Conservation (phyloP, 1,284 basidiomycete species). For the Marasmius fiardii region DNA sequence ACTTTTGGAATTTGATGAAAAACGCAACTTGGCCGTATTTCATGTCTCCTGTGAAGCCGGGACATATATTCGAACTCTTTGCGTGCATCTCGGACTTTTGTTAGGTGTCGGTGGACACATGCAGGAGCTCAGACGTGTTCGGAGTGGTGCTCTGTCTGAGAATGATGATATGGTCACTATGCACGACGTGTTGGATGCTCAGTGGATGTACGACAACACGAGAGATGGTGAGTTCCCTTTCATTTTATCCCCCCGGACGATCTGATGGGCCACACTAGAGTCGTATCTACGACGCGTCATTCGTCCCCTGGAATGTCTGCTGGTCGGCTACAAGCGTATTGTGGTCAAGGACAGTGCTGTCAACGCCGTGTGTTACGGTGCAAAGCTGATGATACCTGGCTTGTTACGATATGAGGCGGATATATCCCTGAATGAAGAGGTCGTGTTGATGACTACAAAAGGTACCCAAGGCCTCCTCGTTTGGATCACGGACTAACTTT, state of each 20-base stretch:
- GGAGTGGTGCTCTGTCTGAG: constrained; percentile 95
- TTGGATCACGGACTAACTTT: constrained; percentile 10
- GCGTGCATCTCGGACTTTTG: constrained; percentile 94
- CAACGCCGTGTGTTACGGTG: constrained; percentile 99
- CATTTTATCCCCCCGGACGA: background rate
- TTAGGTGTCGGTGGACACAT: constrained; percentile 99
- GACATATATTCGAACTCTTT: constrained; percentile 97
- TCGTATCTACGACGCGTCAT: constrained; percentile 96
- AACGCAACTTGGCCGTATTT: constrained; percentile 95
- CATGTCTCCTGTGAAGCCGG: constrained; percentile 99
- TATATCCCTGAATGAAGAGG: constrained; percentile 95
- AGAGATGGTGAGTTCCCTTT: constrained; percentile 73
- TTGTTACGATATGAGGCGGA: constrained; percentile 95
- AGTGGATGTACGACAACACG: constrained; percentile 99
- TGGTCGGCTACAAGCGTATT: constrained; percentile 97
- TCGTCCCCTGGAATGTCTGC: constrained; percentile 90
- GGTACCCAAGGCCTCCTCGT: constrained; percentile 36
- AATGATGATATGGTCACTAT: constrained; percentile 99
- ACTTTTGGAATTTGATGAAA: constrained; percentile 96
- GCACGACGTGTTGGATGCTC: constrained; percentile 99
- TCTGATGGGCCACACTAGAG: constrained; percentile 48
- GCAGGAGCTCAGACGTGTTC: constrained; percentile 96
- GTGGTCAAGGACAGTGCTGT: constrained; percentile 99
- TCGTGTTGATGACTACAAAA: constrained; percentile 99
- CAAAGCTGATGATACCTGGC: constrained; percentile 99